Evolutionary conservation across 495 filamentous ascomycete genomes (phyloP), one percentile per base, ranked within the genome.

Genomic region (Opeltia flavorubescens): DNA sequence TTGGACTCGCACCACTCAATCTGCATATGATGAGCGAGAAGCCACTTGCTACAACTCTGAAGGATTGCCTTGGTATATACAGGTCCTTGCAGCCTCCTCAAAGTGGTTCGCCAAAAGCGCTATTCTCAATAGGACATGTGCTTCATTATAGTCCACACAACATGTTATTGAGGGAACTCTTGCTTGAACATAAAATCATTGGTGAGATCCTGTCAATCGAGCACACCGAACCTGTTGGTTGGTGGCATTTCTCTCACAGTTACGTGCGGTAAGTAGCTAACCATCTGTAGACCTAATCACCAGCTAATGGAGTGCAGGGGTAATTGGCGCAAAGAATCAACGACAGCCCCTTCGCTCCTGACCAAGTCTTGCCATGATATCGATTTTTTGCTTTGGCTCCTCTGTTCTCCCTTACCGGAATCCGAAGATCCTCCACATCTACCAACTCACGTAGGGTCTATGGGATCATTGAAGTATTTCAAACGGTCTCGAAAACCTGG

Each of bases 321-420:
- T 12, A 95, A 95, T 63, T 96, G 91, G 91, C 78, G 89, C 3
- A 84, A 82, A 40, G 78, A 82, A 46, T 56, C 52, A 12, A 66
- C 69, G 11, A 73, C 77, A 0, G 84, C 83, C 1, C 84, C 84
- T 4, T 83, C 82, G 5, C 68, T 98, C 4, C 70, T 98, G 9
- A 94, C 91, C 3, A 98, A 96, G 59, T 91, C 84, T 42, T 95
- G 88, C 56, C 88, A 95, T 60, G 88, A 95, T 54, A 84, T 96
- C 24, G 89, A 98, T 52, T 75, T 95, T 39, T 65, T 96, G 9
- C 63, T 95, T 13, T 98, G 91, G 91, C 62, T 98, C 24, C 68
- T 89, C 8, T 84, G 77, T 57, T 83, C 81, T 23, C 78, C 83
- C 7, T 56, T 72, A 0, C 59, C 69, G 6, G 47, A 55, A 41